Base-by-base conservation (phyloP, 257 asterid genomes). In the Ehretia macrophylla region DNA sequence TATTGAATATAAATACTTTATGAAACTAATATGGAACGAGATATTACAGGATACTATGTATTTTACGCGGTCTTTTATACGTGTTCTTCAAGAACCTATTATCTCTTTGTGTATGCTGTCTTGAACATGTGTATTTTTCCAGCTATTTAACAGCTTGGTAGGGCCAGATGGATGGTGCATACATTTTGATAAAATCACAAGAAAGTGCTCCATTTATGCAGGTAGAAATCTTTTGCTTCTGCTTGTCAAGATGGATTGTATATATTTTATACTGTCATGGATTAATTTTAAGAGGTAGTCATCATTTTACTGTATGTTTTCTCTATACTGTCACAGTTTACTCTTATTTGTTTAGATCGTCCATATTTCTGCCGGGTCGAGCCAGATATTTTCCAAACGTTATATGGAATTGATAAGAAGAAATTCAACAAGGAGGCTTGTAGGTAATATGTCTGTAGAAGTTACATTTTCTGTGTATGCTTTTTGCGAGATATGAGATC, bases 81-180 rank as follows among this genome's bases (percentile, higher is more conserved):
- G 35, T 27, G 6, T 27, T 27, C 35, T 27, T 27, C 35, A 27
- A 27, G 35, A 27, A 27, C 3, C 4, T 6, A 27, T 27, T 27
- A 27, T 27, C 35, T 27, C 35, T 6, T 27, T 27, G 4, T 6
- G 6, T 6, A 27, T 27, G 35, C 35, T 27, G 3, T 27, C 35
- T 27, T 27, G 4, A 27, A 27, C 35, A 3, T 27, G 35, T 27
- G 35, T 27, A 6, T 14, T 67, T 63, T 70, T 68, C 60, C 93
- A 91, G 96, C 61, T 77, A 35, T 91, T 71, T 64, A 78, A 78
- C 55, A 84, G 92, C 82, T 55, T 91, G 88, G 83, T 88, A 65
- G 96, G 95, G n/a, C 32, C 76, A 22, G 98, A 91, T 77, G 98
- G 98, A 55, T 88, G 96, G 96, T 91, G 98, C 78, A 65, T 82